Evolutionary conservation across 2,329 filamentous ascomycete genomes (phyloP).

Genomic region (Diplodia corticola): DNA sequence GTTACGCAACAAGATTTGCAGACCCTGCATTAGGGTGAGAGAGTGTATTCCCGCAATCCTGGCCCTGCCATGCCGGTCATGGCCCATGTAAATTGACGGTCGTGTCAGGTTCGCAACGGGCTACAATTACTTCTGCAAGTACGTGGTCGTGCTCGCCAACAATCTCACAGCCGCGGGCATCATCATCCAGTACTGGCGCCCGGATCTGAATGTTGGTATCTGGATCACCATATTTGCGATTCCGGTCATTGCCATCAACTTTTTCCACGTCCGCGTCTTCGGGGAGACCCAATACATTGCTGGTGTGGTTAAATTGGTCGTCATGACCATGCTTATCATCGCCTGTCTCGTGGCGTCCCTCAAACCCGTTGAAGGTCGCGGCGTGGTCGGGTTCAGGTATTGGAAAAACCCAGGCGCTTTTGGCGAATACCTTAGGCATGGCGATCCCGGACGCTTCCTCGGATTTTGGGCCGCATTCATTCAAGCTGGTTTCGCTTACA

Average conservation of each 20-base stretch:
- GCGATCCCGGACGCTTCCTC: constrained; percentile 61
- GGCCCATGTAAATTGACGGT: neutral
- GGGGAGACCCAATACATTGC: constrained; percentile 81
- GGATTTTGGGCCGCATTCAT: constrained; percentile 70
- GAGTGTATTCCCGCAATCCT: neutral
- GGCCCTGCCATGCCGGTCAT: neutral
- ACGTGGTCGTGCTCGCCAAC: constrained; percentile 68
- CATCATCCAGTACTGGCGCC: constrained; percentile 74
- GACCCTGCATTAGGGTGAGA: constrained; percentile 63
- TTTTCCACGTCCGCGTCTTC: constrained; percentile 70
- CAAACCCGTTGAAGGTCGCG: constrained; percentile 69
- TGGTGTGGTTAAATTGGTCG: constrained; percentile 67
- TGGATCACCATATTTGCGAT: constrained; percentile 73
- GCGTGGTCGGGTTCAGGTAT: constrained; percentile 71
- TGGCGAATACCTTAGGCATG: constrained; percentile 59
- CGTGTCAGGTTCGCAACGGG: constrained; percentile 65
- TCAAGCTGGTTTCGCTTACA: constrained; percentile 68
- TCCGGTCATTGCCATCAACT: constrained; percentile 67
- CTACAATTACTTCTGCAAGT: constrained; percentile 75
- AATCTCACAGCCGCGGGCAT: constrained; percentile 72
- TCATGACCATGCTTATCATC: constrained; percentile 66
- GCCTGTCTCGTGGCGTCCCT: constrained; percentile 57
- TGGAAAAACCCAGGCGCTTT: constrained; percentile 71
- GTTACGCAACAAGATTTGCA: constrained; percentile 73
- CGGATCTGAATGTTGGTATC: constrained; percentile 64